Evolutionary conservation across 768 basidiomycete genomes (phyloP).

Genomic region (Boletus rubescentipes): DNA sequence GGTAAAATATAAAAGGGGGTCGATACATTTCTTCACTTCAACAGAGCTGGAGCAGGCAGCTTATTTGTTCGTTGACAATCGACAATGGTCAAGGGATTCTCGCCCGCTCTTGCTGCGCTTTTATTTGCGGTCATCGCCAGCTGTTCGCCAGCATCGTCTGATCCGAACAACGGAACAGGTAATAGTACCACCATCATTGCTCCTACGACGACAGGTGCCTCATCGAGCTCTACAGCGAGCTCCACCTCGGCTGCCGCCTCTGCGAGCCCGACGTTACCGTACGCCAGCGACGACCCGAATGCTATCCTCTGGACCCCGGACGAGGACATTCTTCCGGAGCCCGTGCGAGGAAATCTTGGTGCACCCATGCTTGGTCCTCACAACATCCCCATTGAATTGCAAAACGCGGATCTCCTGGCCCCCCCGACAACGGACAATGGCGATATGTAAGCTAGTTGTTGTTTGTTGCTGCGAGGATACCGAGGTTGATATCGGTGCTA

Average conservation of each 20-base stretch:
- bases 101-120: not conserved
- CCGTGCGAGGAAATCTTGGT: conserved; percentile 45
- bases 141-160: not conserved
- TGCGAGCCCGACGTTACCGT: conserved; percentile 41
- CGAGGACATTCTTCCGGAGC: conserved; percentile 31
- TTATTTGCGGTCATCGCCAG: conserved; percentile 1
- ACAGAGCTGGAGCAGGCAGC: too few relatives aligned
- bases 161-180: too few relatives aligned
- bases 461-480: too few relatives aligned
- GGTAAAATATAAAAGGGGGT: too few relatives aligned
- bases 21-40: too few relatives aligned
- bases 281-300: conserved; percentile 44
- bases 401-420: conserved; percentile 57
- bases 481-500: conserved; percentile 8
- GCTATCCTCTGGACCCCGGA: conserved; percentile 36
- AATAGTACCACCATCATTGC: too few relatives aligned
- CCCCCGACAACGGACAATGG: conserved; percentile 63
- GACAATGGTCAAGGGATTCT: conserved; percentile 10
- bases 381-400: conserved; percentile 49
- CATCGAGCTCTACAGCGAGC: not conserved
- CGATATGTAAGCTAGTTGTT: conserved; percentile 34
- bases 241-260: conserved; percentile 23
- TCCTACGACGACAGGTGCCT: too few relatives aligned
- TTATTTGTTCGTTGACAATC: not conserved
- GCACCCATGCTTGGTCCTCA: conserved; percentile 52